Evolutionary conservation across 129 eudicot species (phyloP), one percentile per base, ranked within the genome.

Genomic region (Flaveria brownii): DNA sequence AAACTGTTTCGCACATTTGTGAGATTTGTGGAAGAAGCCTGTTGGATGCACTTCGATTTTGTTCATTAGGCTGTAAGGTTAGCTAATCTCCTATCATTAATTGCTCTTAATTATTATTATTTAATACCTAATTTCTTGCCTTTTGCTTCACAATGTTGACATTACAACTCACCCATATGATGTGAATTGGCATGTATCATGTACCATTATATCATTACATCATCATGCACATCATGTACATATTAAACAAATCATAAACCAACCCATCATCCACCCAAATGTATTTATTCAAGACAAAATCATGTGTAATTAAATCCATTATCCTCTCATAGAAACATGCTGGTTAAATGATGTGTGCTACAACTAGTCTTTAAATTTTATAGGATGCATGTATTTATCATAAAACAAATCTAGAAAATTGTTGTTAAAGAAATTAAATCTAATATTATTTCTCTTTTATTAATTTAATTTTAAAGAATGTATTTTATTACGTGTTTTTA

Each of bases 41-140:
- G 6, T 82, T 94, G 81, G 97, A 94, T 86, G 87, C 98, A 9
- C 93, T 91, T 82, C 93, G 91, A 6, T 94, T 94, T 84, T 94
- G 98, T 68, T 94, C 98, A 68, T 79, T 94, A 80, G 97, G 98
- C 46, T 94, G 98, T 76, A 94, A 94, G 98, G 98, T 93, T 78
- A 82, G 89, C 84, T 45, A 25, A 62, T 28, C 57, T 67, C 23
- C 62, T 42, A 2, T 49, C 54, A 49, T 49, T 49, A 68, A 25
- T 45, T 55, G 39, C 10, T 72, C 42, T 16, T 57, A 5, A 66
- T 62, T 71, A 55, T 7, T 76, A 45, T 7, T 50, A 60, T 54
- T 71, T 46, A 50, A 61, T 71, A 79, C 54, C 54, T 49, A 49
- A 49, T 79, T 79, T 62, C 63, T 25, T 66, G 61, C 75, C 80